Conservation (phyloP, 768 basidiomycete species). For the Boletus pseudopeckii region DNA sequence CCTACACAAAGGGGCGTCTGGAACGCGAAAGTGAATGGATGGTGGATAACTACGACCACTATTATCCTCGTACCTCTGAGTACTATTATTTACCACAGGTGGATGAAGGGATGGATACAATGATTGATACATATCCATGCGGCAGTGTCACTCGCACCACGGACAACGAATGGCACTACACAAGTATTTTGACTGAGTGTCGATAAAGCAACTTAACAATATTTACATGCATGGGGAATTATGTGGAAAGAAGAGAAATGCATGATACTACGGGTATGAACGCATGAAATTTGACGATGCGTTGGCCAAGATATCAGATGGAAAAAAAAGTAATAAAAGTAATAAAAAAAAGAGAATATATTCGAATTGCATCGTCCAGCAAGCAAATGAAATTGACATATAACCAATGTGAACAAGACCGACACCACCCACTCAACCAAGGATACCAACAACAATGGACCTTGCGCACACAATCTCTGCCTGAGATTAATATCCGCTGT, state of each 20-base stretch:
- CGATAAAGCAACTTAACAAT: conserved; percentile 8
- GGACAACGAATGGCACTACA: not conserved
- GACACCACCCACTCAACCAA: not conserved
- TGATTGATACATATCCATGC: conserved; percentile 17
- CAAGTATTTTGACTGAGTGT: conserved; percentile 1
- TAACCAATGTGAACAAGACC: conserved; percentile 2
- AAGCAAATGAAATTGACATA: conserved; percentile 20
- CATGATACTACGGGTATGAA: conserved; percentile 22
- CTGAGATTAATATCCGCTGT: conserved; percentile 21
- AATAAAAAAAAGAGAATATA: not conserved
- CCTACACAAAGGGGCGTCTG: not conserved
- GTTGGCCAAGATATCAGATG: not conserved
- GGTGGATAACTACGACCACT: conserved; percentile 7
- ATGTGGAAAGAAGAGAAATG: conserved; percentile 1
- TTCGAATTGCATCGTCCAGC: conserved; percentile 30
- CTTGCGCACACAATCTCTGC: not conserved
- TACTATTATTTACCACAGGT: conserved; percentile 20
- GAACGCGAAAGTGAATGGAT: conserved; percentile 5
- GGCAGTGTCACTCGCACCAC: not conserved
- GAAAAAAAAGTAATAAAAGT: too few species aligned
- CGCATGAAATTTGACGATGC: conserved; percentile 5
- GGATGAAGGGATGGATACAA: conserved; percentile 21
- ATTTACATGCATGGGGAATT: not conserved
- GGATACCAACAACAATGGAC: not conserved
- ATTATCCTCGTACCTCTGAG: conserved; percentile 20